Evolutionary conservation across 441 rosid genomes (phyloP).

Genomic region (Melastoma candidum): DNA sequence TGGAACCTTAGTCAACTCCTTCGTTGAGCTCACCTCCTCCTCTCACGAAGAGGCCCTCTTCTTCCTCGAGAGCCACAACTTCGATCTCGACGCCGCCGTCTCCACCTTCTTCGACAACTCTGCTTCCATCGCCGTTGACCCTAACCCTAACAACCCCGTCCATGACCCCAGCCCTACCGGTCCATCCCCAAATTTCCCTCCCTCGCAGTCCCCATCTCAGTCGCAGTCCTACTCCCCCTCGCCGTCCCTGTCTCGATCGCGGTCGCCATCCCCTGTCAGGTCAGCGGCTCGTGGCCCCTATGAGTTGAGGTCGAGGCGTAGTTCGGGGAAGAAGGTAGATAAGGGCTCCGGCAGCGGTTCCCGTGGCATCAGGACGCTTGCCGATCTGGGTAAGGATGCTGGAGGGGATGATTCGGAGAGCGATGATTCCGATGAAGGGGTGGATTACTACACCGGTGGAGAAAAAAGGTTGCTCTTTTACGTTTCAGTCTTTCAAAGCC

Average conservation of each 20-base stretch:
- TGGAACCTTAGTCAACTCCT: no score
- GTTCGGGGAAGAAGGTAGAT: slow-evolving; percentile 17
- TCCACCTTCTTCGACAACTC: slow-evolving; percentile 72
- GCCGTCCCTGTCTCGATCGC: slow-evolving; percentile 4
- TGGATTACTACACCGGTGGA: slow-evolving; percentile 73
- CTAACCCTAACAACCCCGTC: slow-evolving; percentile 24
- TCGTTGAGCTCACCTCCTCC: neutral
- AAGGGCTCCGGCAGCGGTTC: slow-evolving; percentile 21
- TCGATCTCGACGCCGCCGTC: slow-evolving; percentile 85
- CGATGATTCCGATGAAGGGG: slow-evolving; percentile 46
- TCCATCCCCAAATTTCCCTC: slow-evolving; percentile 39
- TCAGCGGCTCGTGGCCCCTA: slow-evolving; percentile 28
- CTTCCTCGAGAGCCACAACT: slow-evolving; percentile 74
- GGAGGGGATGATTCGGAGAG: slow-evolving; percentile 26
- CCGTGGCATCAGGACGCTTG: slow-evolving; percentile 53
- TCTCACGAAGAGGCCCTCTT: slow-evolving; percentile 12
- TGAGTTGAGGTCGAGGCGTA: slow-evolving; percentile 9
- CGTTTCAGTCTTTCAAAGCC: neutral
- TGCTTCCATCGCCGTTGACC: slow-evolving; percentile 14
- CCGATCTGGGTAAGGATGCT: slow-evolving; percentile 62
- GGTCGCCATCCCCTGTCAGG: slow-evolving; percentile 35
- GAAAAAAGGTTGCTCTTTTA: slow-evolving; percentile 50
- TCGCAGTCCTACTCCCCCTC: neutral
- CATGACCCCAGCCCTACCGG: slow-evolving; percentile 34
- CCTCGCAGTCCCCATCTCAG: neutral